phyloP scores from a whole-genome alignment of 2,329 filamentous ascomycete species.

The Lecanicillium sp. region DNA sequence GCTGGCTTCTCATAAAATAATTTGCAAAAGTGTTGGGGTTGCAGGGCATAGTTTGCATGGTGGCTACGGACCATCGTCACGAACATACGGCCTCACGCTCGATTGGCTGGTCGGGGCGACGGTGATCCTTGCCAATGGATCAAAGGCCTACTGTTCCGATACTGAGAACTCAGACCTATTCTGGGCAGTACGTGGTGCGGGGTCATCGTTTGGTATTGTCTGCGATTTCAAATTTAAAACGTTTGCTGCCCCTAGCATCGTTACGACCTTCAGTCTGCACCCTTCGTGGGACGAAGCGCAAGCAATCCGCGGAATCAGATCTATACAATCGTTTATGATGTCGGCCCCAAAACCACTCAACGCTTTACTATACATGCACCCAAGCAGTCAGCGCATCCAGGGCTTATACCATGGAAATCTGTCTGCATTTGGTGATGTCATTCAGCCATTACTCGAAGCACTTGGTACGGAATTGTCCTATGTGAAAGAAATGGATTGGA shows the following conservation, averaged over 20 bases:
- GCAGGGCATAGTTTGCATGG: neutral
- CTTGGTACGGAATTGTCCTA: conserved; percentile 9
- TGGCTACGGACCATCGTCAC: conserved; percentile 16
- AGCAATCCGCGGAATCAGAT: conserved; percentile 14
- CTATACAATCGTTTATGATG: conserved; percentile 17
- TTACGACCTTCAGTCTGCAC: conserved; percentile 15
- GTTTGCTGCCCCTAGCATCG: conserved; percentile 14
- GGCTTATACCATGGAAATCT: conserved; percentile 20
- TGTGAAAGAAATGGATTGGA: conserved; percentile 16
- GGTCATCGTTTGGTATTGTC: conserved; percentile 33
- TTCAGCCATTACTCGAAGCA: conserved; percentile 15
- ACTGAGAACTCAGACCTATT: conserved; percentile 31
- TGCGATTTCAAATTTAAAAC: conserved; percentile 21
- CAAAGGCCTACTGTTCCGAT: conserved; percentile 21
- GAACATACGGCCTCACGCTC: conserved; percentile 18
- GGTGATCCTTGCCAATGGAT: conserved; percentile 28
- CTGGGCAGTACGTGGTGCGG: conserved; percentile 35
- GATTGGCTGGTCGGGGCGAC: conserved; percentile 27
- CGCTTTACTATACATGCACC: conserved; percentile 17
- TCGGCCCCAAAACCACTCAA: conserved; percentile 19
- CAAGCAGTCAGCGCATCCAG: conserved; percentile 14
- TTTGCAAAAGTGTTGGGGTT: neutral
- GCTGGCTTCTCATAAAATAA: neutral
- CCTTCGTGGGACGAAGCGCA: conserved; percentile 12
- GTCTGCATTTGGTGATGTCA: conserved; percentile 9